A percentile compares a stretch with the other conserved stretches of the same genome.
phyloP scores from a whole-genome alignment of 805 yeast species.

The Barnettozyma sp. region DNA sequence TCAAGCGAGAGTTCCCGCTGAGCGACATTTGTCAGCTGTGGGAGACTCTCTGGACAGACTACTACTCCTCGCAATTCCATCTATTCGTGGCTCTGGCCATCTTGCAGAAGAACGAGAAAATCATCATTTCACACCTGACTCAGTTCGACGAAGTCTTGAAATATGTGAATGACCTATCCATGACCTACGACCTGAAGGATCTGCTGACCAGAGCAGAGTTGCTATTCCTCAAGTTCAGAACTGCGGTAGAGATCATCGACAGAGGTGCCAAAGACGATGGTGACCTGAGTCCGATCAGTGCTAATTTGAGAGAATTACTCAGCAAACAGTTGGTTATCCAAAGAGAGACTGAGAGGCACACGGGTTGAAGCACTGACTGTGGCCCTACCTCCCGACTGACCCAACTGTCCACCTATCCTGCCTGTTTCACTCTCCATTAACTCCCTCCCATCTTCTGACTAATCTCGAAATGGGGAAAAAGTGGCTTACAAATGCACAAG shows the following conservation, averaged over 20 bases:
- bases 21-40: slow-evolving; percentile 72
- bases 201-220: slow-evolving; percentile 79
- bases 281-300: slow-evolving; percentile 31
- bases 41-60: slow-evolving; percentile 92
- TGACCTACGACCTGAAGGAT: slow-evolving; percentile 68
- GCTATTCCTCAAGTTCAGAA: slow-evolving; percentile 69
- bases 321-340: slow-evolving; percentile 57
- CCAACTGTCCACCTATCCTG: too few relatives aligned
- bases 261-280: slow-evolving; percentile 12
- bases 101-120: slow-evolving; percentile 77
- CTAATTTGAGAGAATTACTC: slow-evolving; percentile 53
- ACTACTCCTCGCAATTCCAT: slow-evolving; percentile 79
- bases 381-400: too few relatives aligned
- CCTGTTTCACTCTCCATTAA: too few relatives aligned
- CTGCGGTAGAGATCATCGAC: slow-evolving; percentile 75
- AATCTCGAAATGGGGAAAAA: too few relatives aligned
- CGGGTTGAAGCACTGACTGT: too few relatives aligned
- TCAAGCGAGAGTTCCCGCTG: slow-evolving; percentile 82
- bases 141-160: slow-evolving; percentile 89
- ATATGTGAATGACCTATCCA: slow-evolving; percentile 85
- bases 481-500: too few relatives aligned
- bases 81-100: slow-evolving; percentile 82
- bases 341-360: slow-evolving; percentile 39
- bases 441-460: too few relatives aligned
- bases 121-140: slow-evolving; percentile 63